Evolutionary conservation across 2,329 filamentous ascomycete species (phyloP), one percentile per base, ranked within the genome.

Genomic region (Pezicula neosporulosa): DNA sequence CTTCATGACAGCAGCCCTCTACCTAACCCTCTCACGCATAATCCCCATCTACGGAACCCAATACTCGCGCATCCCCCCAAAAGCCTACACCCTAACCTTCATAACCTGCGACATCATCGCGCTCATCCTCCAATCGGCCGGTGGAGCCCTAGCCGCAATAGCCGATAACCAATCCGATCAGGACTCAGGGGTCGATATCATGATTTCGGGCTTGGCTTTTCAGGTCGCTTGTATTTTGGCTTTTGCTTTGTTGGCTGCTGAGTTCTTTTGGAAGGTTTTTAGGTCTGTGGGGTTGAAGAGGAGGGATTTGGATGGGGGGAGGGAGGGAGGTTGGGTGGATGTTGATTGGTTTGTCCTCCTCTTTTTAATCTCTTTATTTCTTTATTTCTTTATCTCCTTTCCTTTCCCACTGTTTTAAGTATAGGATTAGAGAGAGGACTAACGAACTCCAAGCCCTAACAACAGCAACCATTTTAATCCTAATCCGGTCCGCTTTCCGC

Each of bases 1-100:
- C 37, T 75, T 85, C 54, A 73, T 83, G 68, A 81, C 80, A 70
- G 78, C 81, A 57, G 76, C 76, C 63, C 76, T 85, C 65, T 86
- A 85, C 70, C 74, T 86, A 56, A 57, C 83, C 42, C 69, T 68
- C 4, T 79, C 80, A 41, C 77, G 81, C 47, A 70, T 83, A 52
- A 76, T 82, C 48, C 61, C 79, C n/a, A 70, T 71, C 47, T 77
- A 81, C 47, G 80, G 80, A 1, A 61, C 67, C 1, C 63, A 74
- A 45, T 66, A 73, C 55, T 77, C 75, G 13, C 66, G 69, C 7
- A 62, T 78, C 36, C 68, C 68, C n/a, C 73, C 76, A 2, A 65
- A 65, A 16, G 64, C 72, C 44, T 82, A 81, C 64, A 80, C 80
- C n/a, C 76, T 75, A 16, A 41, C 35, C 6, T 60, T 60, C 48